Evolutionary conservation across 2,329 filamentous ascomycete genomes (phyloP), one percentile per base, ranked within the genome.

Genomic region (Fusarium miscanthi): DNA sequence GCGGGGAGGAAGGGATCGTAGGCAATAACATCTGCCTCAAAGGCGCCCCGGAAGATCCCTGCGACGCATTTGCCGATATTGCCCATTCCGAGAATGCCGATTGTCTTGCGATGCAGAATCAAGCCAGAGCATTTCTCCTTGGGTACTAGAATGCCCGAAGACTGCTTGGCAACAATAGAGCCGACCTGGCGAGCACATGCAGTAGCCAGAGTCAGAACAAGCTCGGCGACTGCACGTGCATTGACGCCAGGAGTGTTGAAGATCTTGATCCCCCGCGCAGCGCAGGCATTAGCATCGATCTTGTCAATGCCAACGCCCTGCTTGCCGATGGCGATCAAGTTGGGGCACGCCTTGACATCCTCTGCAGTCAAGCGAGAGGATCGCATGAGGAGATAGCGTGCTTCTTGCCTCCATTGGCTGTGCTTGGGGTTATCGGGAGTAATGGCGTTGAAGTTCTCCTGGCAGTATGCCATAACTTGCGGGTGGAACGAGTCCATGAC

Each of bases 181-280:
- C 78, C 75, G 4, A 83, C 73, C 38, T 79, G 74, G 12, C 81
- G 76, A 2, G 80, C 81, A 23, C 82, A 80, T 1, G 80, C 73
- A 66, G 81, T 81, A 0, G 80, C 76, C 19, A 85, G 76, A 0
- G 81, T 73, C 9, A 84, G 63, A 1, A 81, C 80, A 11, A 81
- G 74, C 61, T 85, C 83, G 0, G 84, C 84, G 1, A 85, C 84
- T 4, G 83, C 80, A 4, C 81, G 80, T 0, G 81, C 80, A 65
- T 84, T 87, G 1, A 84, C 81, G 3, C 84, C 85, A 0, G 84
- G 85, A 0, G 85, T 87, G 64, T 86, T 86, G 69, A 83, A 80
- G 33, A 87, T 82, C n/a, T 80, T 80, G 69, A 87, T 83, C 1
- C 79, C 81, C 0, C 81, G 78, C 5, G 77, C 74, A 8, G 76